phyloP scores from a whole-genome alignment of 2,329 filamentous ascomycete species.

The Westerdykella aurantiaca region DNA sequence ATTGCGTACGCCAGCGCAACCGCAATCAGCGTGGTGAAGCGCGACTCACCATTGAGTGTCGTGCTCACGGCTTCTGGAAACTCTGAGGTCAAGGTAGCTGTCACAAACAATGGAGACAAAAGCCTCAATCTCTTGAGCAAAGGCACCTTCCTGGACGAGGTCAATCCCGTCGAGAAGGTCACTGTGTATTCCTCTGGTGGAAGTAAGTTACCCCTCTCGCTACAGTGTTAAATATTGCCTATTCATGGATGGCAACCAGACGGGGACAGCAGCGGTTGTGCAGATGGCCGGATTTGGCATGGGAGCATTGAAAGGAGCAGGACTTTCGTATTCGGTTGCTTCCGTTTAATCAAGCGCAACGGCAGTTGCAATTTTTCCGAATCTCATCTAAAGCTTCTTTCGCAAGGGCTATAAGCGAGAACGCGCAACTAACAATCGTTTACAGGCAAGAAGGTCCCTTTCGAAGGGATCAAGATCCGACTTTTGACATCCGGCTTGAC shows the following conservation, averaged over 20 bases:
- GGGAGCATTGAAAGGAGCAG: background rate
- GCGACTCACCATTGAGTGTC: conserved; percentile 32
- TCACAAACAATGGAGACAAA: conserved; percentile 50
- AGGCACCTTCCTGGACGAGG: conserved; percentile 49
- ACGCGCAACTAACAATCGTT: background rate
- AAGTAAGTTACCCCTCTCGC: conserved; percentile 16
- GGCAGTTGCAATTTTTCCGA: background rate
- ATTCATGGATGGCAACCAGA: too few species aligned
- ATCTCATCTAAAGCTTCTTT: background rate
- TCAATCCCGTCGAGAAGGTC: conserved; percentile 50
- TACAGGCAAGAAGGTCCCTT: conserved; percentile 42
- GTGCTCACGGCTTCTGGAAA: conserved; percentile 48
- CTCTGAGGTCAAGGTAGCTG: conserved; percentile 49
- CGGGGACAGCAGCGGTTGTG: background rate
- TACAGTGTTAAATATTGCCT: background rate
- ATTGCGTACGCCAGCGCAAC: conserved; percentile 22
- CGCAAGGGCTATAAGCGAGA: background rate
- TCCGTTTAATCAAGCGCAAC: background rate
- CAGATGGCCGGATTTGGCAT: background rate
- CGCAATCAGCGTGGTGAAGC: conserved; percentile 26
- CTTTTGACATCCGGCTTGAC: conserved; percentile 43
- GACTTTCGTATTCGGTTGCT: too few species aligned
- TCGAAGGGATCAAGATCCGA: conserved; percentile 51
- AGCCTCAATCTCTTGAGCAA: conserved; percentile 50
- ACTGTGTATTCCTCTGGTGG: conserved; percentile 46